Conservation (phyloP, 306 rosid species). For the Dalbergia oliveri region DNA sequence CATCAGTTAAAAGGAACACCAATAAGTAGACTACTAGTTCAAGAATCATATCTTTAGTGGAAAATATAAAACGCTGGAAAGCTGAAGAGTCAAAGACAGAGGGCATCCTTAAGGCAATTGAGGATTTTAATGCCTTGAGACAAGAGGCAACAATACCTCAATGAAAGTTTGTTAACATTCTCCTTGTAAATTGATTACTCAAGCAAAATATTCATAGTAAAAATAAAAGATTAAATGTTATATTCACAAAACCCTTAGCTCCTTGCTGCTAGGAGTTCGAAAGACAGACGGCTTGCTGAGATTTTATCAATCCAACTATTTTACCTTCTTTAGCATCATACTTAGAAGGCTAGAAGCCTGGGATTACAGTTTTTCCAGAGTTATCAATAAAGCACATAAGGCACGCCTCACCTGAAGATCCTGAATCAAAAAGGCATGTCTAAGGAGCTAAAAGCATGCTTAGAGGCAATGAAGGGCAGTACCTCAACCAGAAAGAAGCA, state of each 20-base stretch:
- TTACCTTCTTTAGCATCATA: background rate
- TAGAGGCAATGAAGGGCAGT: background rate
- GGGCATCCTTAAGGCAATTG: background rate
- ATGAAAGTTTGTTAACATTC: slow-evolving; percentile 10
- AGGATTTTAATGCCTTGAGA: background rate
- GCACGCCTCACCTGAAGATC: background rate
- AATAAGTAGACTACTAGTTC: slow-evolving; percentile 4
- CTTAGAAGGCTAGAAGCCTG: background rate
- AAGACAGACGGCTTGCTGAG: background rate
- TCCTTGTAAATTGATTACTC: background rate
- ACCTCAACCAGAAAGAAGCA: background rate
- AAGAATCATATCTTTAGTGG: background rate
- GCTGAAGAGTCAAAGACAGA: background rate
- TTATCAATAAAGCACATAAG: background rate
- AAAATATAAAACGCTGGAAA: slow-evolving; percentile 11
- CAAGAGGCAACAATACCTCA: slow-evolving; percentile 12
- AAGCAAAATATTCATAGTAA: background rate
- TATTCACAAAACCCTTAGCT: background rate
- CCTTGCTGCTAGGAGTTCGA: background rate
- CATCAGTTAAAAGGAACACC: slow-evolving; percentile 35
- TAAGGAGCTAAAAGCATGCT: background rate
- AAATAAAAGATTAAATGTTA: slow-evolving; percentile 8
- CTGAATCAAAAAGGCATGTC: background rate
- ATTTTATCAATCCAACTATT: background rate
- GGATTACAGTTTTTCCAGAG: background rate